Conservation (phyloP, 345 rosid genomes). For the Mallotus nudiflorus region DNA sequence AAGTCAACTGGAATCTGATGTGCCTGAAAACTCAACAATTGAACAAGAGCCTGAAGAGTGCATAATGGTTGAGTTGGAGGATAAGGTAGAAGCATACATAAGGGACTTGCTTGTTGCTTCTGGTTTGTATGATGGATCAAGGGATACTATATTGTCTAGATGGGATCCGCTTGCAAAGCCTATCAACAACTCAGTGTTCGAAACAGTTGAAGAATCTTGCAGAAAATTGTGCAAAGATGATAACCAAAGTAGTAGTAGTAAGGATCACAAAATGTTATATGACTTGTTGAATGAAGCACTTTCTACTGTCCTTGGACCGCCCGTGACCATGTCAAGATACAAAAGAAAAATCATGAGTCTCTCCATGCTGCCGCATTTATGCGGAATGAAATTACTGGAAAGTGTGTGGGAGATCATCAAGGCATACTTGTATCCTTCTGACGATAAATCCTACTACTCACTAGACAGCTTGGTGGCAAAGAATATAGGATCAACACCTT, state of each 20-base stretch:
- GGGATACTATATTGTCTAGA: conserved; percentile 39
- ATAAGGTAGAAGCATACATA: conserved; percentile 57
- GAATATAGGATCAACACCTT: conserved; percentile 51
- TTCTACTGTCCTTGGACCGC: conserved; percentile 44
- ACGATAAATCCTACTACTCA: conserved; percentile 37
- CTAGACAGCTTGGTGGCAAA: conserved; percentile 52
- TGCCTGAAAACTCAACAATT: conserved; percentile 30
- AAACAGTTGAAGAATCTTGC: conserved; percentile 56
- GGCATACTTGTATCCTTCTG: conserved; percentile 47
- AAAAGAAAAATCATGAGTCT: conserved; percentile 42
- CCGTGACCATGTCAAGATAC: conserved; percentile 44
- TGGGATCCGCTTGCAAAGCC: conserved; percentile 55
- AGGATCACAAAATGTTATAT: conserved; percentile 49
- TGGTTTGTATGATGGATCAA: conserved; percentile 61
- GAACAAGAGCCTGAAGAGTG: conserved; percentile 41
- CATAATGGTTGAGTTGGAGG: conserved; percentile 47
- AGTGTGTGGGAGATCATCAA: conserved; percentile 59
- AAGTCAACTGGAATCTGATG: conserved; percentile 54
- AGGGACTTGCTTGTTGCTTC: conserved; percentile 82
- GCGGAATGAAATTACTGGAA: conserved; percentile 56
- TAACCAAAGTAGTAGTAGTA: not conserved
- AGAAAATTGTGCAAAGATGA: conserved; percentile 36
- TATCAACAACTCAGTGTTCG: conserved; percentile 51
- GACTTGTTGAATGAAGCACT: conserved; percentile 83
- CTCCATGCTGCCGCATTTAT: conserved; percentile 26